A percentile compares a stretch with the other conserved stretches of the same genome.
phyloP scores from a whole-genome alignment of 2,329 filamentous ascomycete genomes.

The Colletotrichum endophyticum region DNA sequence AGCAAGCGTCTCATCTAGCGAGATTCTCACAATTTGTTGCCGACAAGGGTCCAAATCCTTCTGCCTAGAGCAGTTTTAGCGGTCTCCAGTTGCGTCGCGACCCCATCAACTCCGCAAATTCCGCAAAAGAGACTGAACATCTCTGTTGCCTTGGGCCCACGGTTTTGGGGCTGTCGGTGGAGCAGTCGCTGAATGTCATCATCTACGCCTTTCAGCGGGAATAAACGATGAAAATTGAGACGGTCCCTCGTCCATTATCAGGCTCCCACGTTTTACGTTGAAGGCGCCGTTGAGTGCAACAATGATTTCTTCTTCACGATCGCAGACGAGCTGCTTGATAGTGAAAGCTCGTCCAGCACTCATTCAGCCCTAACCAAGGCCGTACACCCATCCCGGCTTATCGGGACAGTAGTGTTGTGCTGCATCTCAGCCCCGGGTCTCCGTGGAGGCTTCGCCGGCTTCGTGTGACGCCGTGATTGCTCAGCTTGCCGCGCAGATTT shows the following conservation, averaged over 20 bases:
- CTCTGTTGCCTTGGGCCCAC: not conserved
- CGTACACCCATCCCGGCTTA: not conserved
- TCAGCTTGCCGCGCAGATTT: not conserved
- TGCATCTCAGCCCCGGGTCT: not conserved
- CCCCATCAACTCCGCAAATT: not conserved
- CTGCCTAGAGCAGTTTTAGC: not conserved
- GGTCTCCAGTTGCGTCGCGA: not conserved
- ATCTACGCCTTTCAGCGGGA: not conserved
- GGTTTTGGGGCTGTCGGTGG: not conserved
- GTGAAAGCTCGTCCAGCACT: not conserved
- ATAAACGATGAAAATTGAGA: not conserved
- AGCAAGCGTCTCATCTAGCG: not conserved
- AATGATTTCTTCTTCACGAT: rapidly evolving
- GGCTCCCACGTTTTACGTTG: not conserved
- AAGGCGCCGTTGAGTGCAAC: not conserved
- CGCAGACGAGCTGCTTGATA: not conserved
- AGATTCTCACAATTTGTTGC: not conserved
- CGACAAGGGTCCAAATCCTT: not conserved
- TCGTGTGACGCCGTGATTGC: not conserved
- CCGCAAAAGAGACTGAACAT: not conserved
- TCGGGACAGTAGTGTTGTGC: not conserved
- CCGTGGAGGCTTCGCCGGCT: not conserved
- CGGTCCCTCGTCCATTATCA: not conserved
- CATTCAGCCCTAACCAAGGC: not conserved
- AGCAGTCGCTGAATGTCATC: not conserved